These are phyloP conservation scores for Agaricus subrufescens DNA, from an alignment of 768 basidiomycete genomes.

Conservation along the genomic window DNA sequence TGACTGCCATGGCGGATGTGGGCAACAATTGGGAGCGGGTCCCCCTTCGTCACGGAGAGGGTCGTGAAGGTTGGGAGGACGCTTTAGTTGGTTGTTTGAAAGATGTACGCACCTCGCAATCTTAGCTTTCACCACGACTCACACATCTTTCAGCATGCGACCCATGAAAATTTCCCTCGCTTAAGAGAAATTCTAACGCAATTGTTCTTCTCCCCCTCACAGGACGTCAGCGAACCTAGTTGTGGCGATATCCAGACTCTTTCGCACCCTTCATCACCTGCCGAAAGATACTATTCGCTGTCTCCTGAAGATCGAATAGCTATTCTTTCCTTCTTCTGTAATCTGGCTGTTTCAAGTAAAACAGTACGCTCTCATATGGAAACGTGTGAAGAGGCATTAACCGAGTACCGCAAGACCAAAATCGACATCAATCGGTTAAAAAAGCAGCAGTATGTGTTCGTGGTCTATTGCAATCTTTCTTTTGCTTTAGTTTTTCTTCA, in stretches of 20 bases:
- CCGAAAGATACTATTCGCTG: constrained; percentile 69
- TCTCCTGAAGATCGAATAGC: constrained; percentile 77
- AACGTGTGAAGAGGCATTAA: constrained; percentile 81
- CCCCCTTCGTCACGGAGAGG: constrained; percentile 66
- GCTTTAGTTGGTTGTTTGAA: constrained; percentile 84
- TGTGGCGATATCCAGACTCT: constrained; percentile 40
- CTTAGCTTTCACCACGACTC: not conserved
- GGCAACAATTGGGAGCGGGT: constrained; percentile 88
- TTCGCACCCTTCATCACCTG: constrained; percentile 44
- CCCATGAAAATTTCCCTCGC: constrained; percentile 63
- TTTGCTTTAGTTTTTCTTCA: constrained; percentile 22
- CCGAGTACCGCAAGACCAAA: constrained; percentile 91
- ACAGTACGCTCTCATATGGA: constrained; percentile 88
- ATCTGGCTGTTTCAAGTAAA: constrained; percentile 87
- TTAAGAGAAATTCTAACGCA: constrained; percentile 67
- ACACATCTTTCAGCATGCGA: constrained; percentile 57
- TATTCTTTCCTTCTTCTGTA: constrained; percentile 85
- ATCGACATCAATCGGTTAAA: constrained; percentile 90
- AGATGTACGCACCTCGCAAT: constrained; percentile 57
- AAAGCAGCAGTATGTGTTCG: constrained; percentile 73
- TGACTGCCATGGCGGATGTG: constrained; percentile 66
- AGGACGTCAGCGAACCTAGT: constrained; percentile 36
- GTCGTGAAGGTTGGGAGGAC: constrained; percentile 88
- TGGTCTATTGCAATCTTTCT: not conserved
- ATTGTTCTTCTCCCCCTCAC: constrained; percentile 67